phyloP scores from a whole-genome alignment of 139 green algal species.

The Coelastrella sp. region DNA sequence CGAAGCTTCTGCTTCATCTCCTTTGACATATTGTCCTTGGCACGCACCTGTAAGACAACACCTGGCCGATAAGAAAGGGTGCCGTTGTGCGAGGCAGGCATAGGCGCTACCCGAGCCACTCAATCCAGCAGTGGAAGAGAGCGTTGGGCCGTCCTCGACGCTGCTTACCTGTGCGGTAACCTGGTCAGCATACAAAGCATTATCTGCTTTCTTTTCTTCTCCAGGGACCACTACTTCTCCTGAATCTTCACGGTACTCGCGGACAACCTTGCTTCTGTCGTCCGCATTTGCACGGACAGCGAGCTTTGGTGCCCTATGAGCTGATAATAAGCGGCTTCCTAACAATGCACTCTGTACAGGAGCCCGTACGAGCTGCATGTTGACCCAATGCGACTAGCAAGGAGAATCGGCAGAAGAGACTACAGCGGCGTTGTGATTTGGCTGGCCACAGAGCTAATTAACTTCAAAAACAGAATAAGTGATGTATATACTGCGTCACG shows the following conservation, averaged over 20 bases:
- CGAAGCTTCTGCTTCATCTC: conserved; percentile 71
- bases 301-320: neutral
- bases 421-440: neutral
- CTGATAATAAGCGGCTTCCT: neutral
- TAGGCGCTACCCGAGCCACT: neutral
- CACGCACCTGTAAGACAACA: neutral
- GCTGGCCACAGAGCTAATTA: too few species aligned
- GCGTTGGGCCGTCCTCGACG: neutral
- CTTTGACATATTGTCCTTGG: conserved; percentile 63
- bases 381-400: neutral
- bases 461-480: too few species aligned
- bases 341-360: neutral
- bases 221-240: conserved; percentile 29
- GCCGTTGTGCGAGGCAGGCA: neutral
- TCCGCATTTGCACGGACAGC: conserved; percentile 4
- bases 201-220: conserved; percentile 10
- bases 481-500: too few species aligned
- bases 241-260: conserved; percentile 43
- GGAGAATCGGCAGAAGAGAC: neutral
- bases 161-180: neutral
- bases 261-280: conserved; percentile 30
- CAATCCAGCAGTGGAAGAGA: neutral
- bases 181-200: conserved; percentile 35
- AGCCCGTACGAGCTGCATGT: neutral
- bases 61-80: neutral